Evolutionary conservation across 1,139 yeast species (phyloP).

Genomic region (Geotrichum phurueaensis): DNA sequence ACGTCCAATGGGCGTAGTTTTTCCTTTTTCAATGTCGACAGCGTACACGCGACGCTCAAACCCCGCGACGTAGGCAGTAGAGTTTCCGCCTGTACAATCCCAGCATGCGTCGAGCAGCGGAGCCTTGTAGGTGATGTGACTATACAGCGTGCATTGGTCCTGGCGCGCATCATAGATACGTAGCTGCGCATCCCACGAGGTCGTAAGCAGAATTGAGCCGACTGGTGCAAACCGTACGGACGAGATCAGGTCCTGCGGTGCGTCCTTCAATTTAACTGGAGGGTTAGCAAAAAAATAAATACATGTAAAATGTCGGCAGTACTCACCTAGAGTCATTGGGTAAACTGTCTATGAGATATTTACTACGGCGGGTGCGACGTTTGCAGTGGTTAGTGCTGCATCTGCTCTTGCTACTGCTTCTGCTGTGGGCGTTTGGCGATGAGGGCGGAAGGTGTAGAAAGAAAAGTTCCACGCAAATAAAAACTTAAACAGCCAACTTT

Average conservation of each 20-base stretch:
- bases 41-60: constrained; percentile 28
- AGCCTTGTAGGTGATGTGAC: constrained; percentile 25
- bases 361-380: not conserved
- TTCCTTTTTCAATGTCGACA: constrained; percentile 27
- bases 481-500: not conserved
- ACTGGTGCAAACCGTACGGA: constrained; percentile 28
- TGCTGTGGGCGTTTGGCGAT: not conserved
- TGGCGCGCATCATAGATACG: constrained; percentile 29
- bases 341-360: not conserved
- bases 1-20: constrained; percentile 26
- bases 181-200: constrained; percentile 37
- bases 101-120: constrained; percentile 34
- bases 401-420: not conserved
- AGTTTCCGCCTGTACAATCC: constrained; percentile 23
- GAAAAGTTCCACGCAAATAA: not conserved
- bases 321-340: not conserved
- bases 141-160: constrained; percentile 18
- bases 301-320: not conserved
- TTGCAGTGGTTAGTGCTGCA: not conserved
- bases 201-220: constrained; percentile 28
- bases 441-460: not conserved
- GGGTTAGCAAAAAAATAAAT: not conserved
- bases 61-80: constrained; percentile 29
- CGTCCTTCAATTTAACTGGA: constrained; percentile 14
- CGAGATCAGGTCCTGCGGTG: constrained; percentile 33